Evolutionary conservation across 768 basidiomycete genomes (phyloP), one percentile per base, ranked within the genome.

Genomic region (Naganishia randhawae): DNA sequence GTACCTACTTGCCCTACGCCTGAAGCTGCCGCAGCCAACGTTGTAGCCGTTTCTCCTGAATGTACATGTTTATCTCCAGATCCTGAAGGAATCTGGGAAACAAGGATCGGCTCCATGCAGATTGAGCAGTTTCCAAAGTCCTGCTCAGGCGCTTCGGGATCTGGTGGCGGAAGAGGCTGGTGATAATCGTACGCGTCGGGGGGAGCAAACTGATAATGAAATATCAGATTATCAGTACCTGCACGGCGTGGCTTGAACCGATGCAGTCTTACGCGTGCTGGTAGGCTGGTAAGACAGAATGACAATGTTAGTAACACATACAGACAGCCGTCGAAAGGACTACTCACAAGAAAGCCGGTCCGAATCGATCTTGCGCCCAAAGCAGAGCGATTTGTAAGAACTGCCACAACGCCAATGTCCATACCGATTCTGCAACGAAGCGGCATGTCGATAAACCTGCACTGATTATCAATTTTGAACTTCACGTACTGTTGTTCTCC

Each of bases 61-160:
- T 75, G 66, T 42, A 73, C 52, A 65, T 68, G 61, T 25, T 61
- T 72, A 42, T 14, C 51, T 32, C 70, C 70, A 72, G 77, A 48
- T 6, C 74, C 7, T 80, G 74, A 50, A 84, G 81, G 50, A 45
- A 57, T 63, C 29, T 71, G 74, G 8, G 86, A 84, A 29, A 85
- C 77, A 45, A 85, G 74, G 71, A 94, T 93, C 5, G 86, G 84
- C 67, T 95, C 92, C 91, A 95, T 93, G 74, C 92, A 95, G 63
- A 96, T 94, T 7, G 91, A 86, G 73, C 92, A 96, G 75, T 94
- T 91, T 8, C 90, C 91, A 17, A 91, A 81, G 2, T 88, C 85
- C 71, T 88, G 86, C 51, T 88, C 88, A 1, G 88, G 87, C 1
- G 89, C 84, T 76, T 92, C 91, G 0, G 88, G 77, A 74, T 92